Evolutionary conservation across 2,329 filamentous ascomycete genomes (phyloP).

Genomic region (Rosellinia necatrix): DNA sequence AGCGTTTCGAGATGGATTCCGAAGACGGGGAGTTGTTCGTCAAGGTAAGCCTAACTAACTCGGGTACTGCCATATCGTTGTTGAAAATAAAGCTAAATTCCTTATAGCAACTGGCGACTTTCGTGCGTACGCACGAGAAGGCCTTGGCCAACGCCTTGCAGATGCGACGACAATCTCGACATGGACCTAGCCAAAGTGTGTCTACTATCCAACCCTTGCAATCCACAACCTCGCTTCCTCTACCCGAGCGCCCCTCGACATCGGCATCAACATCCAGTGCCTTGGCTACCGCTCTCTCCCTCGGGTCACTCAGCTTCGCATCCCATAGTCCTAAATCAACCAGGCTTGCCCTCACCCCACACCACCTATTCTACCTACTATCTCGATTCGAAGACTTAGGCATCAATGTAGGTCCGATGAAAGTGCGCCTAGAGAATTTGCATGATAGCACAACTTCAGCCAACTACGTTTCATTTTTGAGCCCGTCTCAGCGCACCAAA

Average conservation of each 20-base stretch:
- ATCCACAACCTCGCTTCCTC: constrained; percentile 59
- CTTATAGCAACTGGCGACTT: constrained; percentile 85
- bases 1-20: constrained; percentile 71
- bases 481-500: constrained; percentile 79
- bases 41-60: too few relatives aligned
- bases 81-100: constrained; percentile 28
- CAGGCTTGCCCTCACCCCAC: constrained; percentile 89
- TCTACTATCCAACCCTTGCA: constrained; percentile 61
- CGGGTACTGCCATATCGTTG: too few relatives aligned
- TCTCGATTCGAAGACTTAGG: constrained; percentile 92
- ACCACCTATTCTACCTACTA: constrained; percentile 95
- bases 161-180: constrained; percentile 75
- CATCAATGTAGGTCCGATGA: constrained; percentile 93
- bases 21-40: constrained; percentile 90
- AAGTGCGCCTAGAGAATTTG: constrained; percentile 90
- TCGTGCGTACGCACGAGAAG: constrained; percentile 96
- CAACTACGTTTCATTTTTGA: constrained; percentile 95
- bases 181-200: constrained; percentile 70
- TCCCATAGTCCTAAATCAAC: constrained; percentile 86
- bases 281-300: constrained; percentile 83
- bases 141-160: constrained; percentile 95
- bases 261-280: constrained; percentile 73
- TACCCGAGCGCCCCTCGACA: constrained; percentile 66
- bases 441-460: constrained; percentile 84
- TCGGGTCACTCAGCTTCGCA: constrained; percentile 82